Conservation (phyloP, 2,329 filamentous ascomycete genomes). For the Neocucurbitaria cava region DNA sequence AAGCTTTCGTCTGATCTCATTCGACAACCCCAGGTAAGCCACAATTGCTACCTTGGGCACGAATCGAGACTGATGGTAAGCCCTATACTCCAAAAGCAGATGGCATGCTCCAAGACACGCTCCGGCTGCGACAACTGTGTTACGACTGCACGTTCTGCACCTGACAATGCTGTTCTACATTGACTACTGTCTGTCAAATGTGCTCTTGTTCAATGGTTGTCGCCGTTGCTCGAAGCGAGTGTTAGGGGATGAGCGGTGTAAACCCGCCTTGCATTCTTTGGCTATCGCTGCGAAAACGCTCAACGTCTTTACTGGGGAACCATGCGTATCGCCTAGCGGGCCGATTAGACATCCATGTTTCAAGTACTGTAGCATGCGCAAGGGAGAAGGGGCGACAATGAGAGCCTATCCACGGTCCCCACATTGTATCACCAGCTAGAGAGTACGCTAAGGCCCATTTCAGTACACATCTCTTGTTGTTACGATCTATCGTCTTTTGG, state of each 20-base stretch:
- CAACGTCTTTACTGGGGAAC: conserved; percentile 13
- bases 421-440: background rate
- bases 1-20: conserved; percentile 25
- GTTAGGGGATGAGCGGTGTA: conserved; percentile 24
- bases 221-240: conserved; percentile 20
- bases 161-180: conserved; percentile 32
- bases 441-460: background rate
- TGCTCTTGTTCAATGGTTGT: conserved; percentile 22
- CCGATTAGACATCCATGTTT: conserved; percentile 10
- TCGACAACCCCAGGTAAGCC: conserved; percentile 18
- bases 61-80: conserved; percentile 26
- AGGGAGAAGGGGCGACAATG: conserved; percentile 10
- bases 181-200: conserved; percentile 17
- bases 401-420: background rate
- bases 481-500: background rate
- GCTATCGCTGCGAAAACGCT: conserved; percentile 16
- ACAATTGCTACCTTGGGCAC: conserved; percentile 30
- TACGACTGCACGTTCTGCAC: conserved; percentile 34
- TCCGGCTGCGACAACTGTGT: conserved; percentile 1
- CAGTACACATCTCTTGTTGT: background rate
- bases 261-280: conserved; percentile 21
- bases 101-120: conserved; percentile 15
- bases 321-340: conserved; percentile 6
- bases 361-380: conserved; percentile 16
- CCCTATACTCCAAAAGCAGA: conserved; percentile 16